Percentiles rank a stretch among this genome's conserved stretches.
Evolutionary conservation across 306 rosid species (phyloP).

Genomic region (Sicyos edulis): DNA sequence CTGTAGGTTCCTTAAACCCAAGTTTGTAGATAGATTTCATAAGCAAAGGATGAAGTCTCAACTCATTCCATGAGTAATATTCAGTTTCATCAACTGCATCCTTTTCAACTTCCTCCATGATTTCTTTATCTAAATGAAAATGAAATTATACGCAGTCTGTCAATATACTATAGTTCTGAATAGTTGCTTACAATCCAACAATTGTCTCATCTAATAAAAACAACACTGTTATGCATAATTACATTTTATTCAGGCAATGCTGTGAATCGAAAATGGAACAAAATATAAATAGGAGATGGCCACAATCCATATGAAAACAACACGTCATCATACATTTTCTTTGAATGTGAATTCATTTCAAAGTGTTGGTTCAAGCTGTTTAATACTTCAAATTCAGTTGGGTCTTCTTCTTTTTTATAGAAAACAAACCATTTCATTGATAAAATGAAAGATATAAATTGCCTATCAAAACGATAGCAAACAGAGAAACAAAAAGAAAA

Average conservation of each 20-base stretch:
- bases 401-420: no score
- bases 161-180: not conserved
- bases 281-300: not conserved
- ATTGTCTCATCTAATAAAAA: not conserved
- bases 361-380: no score
- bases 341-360: no score
- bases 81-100: constrained; percentile 56
- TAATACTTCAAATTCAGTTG: no score
- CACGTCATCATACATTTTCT: no score
- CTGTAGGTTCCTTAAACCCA: constrained; percentile 88
- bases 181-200: not conserved
- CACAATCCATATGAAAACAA: not conserved
- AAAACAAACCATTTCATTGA: no score
- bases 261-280: not conserved
- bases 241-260: not conserved
- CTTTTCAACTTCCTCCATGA: constrained; percentile 37
- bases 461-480: no score
- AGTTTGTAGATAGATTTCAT: constrained; percentile 70
- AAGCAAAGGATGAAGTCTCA: constrained; percentile 83
- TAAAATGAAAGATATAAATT: no score
- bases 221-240: not conserved
- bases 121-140: constrained; percentile 34
- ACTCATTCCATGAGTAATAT: constrained; percentile 74
- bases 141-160: not conserved
- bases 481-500: no score